phyloP scores from a whole-genome alignment of 2,329 filamentous ascomycete genomes.

The Aspergillus thermomutatus region DNA sequence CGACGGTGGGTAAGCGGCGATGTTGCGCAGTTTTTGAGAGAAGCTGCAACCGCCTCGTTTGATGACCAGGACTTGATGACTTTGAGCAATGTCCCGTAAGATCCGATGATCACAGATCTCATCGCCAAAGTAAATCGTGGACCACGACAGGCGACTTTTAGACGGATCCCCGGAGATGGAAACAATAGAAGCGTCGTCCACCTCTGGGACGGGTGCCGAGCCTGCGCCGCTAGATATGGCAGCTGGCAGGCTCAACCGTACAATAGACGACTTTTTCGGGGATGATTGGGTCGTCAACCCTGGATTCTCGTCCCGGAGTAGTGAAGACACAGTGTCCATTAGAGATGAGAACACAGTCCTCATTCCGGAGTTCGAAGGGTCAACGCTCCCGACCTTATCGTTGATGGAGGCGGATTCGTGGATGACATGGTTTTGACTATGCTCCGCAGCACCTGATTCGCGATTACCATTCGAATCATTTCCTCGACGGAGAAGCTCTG shows the following conservation, averaged over 20 bases:
- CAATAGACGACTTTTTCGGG: constrained; percentile 26
- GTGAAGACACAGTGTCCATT: constrained; percentile 50
- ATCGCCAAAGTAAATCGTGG: constrained; percentile 66
- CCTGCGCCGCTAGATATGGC: constrained; percentile 50
- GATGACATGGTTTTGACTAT: constrained; percentile 17
- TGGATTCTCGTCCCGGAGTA: constrained; percentile 43
- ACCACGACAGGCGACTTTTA: constrained; percentile 61
- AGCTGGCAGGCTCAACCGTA: constrained; percentile 46
- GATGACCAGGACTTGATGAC: constrained; percentile 75
- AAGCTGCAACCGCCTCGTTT: constrained; percentile 82
- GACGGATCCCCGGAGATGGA: constrained; percentile 36
- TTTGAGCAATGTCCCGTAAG: constrained; percentile 48
- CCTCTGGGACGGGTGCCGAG: constrained; percentile 67
- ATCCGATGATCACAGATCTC: constrained; percentile 62
- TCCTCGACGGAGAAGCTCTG: constrained; percentile 31
- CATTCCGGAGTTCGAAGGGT: constrained; percentile 34
- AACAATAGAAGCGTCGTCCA: constrained; percentile 51
- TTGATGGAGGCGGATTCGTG: constrained; percentile 19
- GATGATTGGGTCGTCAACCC: constrained; percentile 28
- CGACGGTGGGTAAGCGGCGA: constrained; percentile 70
- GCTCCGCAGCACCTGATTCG: constrained; percentile 22
- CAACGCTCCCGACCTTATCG: constrained; percentile 23
- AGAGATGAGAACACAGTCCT: constrained; percentile 45
- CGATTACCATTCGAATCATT: constrained; percentile 30
- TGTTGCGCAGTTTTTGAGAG: constrained; percentile 74